A percentile compares a stretch with the other conserved stretches of the same genome.
These are phyloP conservation scores for Agaricus blazei DNA, from an alignment of 768 basidiomycete species.

Conservation along the genomic window DNA sequence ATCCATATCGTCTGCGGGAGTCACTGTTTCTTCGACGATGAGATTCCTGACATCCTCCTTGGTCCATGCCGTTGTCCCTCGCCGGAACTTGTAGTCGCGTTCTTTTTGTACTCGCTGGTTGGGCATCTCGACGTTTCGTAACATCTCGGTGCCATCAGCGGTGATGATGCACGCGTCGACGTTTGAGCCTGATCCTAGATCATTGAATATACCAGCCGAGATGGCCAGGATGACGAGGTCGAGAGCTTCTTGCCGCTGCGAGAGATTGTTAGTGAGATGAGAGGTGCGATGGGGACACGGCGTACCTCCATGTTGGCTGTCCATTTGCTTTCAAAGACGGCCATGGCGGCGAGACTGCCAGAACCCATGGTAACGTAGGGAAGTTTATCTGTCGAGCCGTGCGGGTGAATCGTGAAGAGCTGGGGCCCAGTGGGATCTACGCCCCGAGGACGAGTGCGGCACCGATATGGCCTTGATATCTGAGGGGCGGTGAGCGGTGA, in stretches of 20 bases:
- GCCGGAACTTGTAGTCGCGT: slow-evolving; percentile 63
- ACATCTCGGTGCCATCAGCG: slow-evolving; percentile 79
- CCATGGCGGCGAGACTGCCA: slow-evolving; percentile 96
- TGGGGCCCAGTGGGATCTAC: slow-evolving; percentile 94
- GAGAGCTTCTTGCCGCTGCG: slow-evolving; percentile 76
- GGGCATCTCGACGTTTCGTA: slow-evolving; percentile 91
- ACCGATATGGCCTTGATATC: slow-evolving; percentile 91
- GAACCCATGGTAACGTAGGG: slow-evolving; percentile 99
- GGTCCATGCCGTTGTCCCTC: slow-evolving; percentile 89
- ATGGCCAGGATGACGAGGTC: slow-evolving; percentile 81
- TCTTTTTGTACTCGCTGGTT: slow-evolving; percentile 82
- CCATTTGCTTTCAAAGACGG: slow-evolving; percentile 91
- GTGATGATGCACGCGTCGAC: slow-evolving; percentile 97
- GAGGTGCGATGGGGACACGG: slow-evolving; percentile 1
- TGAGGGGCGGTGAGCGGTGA: slow-evolving; percentile 21
- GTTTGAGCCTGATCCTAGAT: slow-evolving; percentile 98
- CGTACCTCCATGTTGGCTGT: slow-evolving; percentile 73
- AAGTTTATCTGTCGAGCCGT: slow-evolving; percentile 97
- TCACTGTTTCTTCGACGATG: slow-evolving; percentile 68
- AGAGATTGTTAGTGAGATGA: neutral
- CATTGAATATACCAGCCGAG: slow-evolving; percentile 97
- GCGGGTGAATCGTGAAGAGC: slow-evolving; percentile 92
- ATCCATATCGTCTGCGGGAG: slow-evolving; percentile 73
- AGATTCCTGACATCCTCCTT: slow-evolving; percentile 70
- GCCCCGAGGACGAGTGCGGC: slow-evolving; percentile 96